phyloP scores from a whole-genome alignment of 2,329 filamentous ascomycete genomes.

The Xylariales sp. region DNA sequence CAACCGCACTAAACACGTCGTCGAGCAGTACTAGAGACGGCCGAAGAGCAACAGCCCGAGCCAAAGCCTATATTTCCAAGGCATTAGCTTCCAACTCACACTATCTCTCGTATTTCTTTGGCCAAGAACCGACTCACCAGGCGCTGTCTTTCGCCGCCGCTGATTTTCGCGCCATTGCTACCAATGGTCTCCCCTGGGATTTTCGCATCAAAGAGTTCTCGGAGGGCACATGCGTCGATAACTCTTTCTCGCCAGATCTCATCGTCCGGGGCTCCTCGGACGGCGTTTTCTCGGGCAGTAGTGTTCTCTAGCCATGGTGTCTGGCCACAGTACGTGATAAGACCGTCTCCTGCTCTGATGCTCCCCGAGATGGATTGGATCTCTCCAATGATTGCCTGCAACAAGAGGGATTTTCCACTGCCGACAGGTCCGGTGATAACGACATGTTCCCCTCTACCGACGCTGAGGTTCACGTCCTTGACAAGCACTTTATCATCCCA shows the following conservation, averaged over 20 bases:
- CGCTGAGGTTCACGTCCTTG: slow-evolving; percentile 38
- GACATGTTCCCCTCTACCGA: slow-evolving; percentile 36
- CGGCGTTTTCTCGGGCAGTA: slow-evolving; percentile 39
- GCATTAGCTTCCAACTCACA: slow-evolving; percentile 12
- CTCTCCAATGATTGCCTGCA: slow-evolving; percentile 45
- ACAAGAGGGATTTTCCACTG: slow-evolving; percentile 44
- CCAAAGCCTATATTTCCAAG: slow-evolving; percentile 41
- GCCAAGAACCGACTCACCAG: slow-evolving; percentile 27
- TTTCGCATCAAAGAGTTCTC: slow-evolving; percentile 32
- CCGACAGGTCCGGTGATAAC: slow-evolving; percentile 46
- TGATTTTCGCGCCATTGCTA: slow-evolving; percentile 46
- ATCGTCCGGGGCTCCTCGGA: slow-evolving; percentile 37
- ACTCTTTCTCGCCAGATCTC: slow-evolving; percentile 37
- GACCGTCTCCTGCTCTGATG: slow-evolving; percentile 20
- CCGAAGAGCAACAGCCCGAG: slow-evolving; percentile 42
- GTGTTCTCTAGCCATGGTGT: slow-evolving; percentile 43
- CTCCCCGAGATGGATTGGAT: slow-evolving; percentile 31
- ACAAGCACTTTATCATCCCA: slow-evolving; percentile 33
- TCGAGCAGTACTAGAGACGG: slow-evolving; percentile 41
- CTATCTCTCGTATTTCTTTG: not conserved
- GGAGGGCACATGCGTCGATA: slow-evolving; percentile 41
- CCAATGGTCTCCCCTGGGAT: slow-evolving; percentile 45
- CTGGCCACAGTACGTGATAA: slow-evolving; percentile 43
- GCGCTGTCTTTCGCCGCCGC: slow-evolving; percentile 38
- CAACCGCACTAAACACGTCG: slow-evolving; percentile 45